Conservation (phyloP, 1,284 basidiomycete species). For the Boletus sp. region DNA sequence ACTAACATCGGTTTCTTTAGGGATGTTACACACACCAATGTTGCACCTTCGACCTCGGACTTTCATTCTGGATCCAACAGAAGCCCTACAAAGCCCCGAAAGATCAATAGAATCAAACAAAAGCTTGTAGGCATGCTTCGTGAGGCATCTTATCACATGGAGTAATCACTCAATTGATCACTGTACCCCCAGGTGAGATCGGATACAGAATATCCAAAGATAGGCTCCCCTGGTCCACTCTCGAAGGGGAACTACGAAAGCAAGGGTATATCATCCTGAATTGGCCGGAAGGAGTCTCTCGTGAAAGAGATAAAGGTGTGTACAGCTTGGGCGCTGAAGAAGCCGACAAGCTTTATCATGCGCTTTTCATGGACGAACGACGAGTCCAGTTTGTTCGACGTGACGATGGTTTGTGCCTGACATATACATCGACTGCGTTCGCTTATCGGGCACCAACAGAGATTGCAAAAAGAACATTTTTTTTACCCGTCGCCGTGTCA, state of each 20-base stretch:
- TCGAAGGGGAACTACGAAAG: slow-evolving; percentile 1
- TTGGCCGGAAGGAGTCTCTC: slow-evolving; percentile 7
- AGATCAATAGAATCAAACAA: slow-evolving; percentile 9
- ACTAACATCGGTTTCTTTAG: background rate
- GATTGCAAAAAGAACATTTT: background rate
- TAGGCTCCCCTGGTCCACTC: slow-evolving; percentile 18
- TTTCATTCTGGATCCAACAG: background rate
- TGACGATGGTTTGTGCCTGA: no score
- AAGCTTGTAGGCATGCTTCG: slow-evolving; percentile 16
- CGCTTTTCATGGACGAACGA: background rate
- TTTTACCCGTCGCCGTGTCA: no score
- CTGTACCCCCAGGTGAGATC: background rate
- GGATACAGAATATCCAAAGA: background rate
- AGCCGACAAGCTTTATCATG: slow-evolving; percentile 3
- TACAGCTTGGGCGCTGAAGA: background rate
- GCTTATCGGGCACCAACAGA: no score
- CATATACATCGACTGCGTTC: no score
- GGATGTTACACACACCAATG: background rate
- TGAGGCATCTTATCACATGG: background rate
- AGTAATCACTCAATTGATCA: background rate
- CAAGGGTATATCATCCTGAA: slow-evolving; percentile 9
- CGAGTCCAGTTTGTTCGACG: slow-evolving; percentile 3
- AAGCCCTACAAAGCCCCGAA: background rate
- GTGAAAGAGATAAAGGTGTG: slow-evolving; percentile 6
- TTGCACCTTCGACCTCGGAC: background rate